phyloP scores from a whole-genome alignment of 257 asterid genomes.

The Fraxinus excelsior region DNA sequence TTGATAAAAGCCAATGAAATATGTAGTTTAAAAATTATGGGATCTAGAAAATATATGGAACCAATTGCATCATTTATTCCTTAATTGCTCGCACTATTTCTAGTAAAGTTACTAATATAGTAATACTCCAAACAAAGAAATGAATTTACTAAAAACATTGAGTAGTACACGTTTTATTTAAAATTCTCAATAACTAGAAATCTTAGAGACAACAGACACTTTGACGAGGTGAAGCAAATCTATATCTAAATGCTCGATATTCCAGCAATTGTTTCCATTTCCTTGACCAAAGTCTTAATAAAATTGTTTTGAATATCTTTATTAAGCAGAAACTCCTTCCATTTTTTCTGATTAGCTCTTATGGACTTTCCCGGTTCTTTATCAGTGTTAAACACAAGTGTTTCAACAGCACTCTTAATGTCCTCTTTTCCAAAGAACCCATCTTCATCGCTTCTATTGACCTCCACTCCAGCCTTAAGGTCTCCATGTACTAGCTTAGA shows the following conservation, averaged over 20 bases:
- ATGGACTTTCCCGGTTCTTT: conserved; percentile 30
- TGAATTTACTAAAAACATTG: too few relatives aligned
- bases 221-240: background rate
- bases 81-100: too few relatives aligned
- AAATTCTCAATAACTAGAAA: too few relatives aligned
- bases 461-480: conserved; percentile 54
- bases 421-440: conserved; percentile 46
- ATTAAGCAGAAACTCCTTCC: conserved; percentile 48
- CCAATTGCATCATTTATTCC: too few relatives aligned
- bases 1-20: too few relatives aligned
- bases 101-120: too few relatives aligned
- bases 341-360: conserved; percentile 40
- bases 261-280: conserved; percentile 27
- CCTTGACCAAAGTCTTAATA: conserved; percentile 36
- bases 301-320: conserved; percentile 34
- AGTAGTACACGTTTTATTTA: too few relatives aligned
- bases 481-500: conserved; percentile 47
- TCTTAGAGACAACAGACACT: background rate
- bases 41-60: too few relatives aligned
- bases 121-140: too few relatives aligned
- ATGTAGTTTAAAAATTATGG: too few relatives aligned
- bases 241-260: background rate
- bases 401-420: conserved; percentile 38
- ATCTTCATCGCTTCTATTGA: conserved; percentile 55
- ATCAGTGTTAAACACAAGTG: conserved; percentile 24